Conservation (phyloP, 495 filamentous ascomycete genomes). For the Penicillium lagena region DNA sequence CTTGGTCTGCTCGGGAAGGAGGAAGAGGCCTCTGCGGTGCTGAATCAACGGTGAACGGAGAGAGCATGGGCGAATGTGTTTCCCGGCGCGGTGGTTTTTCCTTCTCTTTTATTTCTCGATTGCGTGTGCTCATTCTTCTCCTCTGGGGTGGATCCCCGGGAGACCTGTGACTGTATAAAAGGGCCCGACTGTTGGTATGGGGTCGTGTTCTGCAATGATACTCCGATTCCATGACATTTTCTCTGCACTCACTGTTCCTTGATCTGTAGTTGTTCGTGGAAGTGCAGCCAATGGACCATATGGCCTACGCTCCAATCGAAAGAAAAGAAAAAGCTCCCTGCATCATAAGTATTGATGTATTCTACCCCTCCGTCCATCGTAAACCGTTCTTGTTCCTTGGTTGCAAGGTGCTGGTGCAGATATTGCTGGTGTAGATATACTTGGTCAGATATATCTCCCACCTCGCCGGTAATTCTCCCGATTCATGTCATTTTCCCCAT, state of each 20-base stretch:
- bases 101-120: conserved; percentile 18
- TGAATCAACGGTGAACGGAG: conserved; percentile 30
- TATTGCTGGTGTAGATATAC: too few species aligned
- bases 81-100: conserved; percentile 18
- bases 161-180: conserved; percentile 38
- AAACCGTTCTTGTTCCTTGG: too few species aligned
- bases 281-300: too few species aligned
- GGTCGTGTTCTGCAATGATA: conserved; percentile 24
- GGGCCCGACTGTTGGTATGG: conserved; percentile 19
- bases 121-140: conserved; percentile 24
- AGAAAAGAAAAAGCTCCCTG: too few species aligned
- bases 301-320: too few species aligned
- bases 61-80: conserved; percentile 7
- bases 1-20: conserved; percentile 76
- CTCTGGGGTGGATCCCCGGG: conserved; percentile 15
- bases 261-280: too few species aligned
- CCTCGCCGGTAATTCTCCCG: neutral
- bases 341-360: too few species aligned
- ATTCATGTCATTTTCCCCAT: neutral
- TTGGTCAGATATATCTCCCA: too few species aligned
- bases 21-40: conserved; percentile 65
- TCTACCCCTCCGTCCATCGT: too few species aligned
- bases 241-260: too few species aligned
- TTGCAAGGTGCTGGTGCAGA: too few species aligned
- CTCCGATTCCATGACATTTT: conserved; percentile 15